Conservation (phyloP, 495 filamentous ascomycete genomes). For the Staphylotrichum tortipilum region DNA sequence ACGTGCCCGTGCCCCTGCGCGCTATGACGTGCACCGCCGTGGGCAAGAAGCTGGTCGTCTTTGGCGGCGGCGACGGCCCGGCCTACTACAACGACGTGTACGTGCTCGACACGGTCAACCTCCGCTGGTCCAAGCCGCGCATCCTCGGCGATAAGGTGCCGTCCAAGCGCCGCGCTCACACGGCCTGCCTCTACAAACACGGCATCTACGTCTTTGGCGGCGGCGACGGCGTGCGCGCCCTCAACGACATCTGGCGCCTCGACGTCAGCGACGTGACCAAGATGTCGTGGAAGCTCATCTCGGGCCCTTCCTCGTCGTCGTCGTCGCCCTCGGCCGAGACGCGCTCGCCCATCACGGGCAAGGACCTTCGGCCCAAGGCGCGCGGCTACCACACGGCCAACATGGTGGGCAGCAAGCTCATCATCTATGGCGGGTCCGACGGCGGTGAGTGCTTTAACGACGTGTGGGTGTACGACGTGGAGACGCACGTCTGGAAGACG, state of each 20-base stretch:
- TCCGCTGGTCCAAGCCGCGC: conserved; percentile 49
- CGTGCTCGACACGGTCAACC: conserved; percentile 56
- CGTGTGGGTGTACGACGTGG: conserved; percentile 61
- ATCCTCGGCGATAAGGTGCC: conserved; percentile 45
- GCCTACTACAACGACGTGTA: conserved; percentile 63
- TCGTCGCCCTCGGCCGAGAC: conserved; percentile 16
- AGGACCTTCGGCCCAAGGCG: conserved; percentile 44
- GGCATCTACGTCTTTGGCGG: conserved; percentile 61
- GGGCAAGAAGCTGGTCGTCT: conserved; percentile 56
- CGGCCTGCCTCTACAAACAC: conserved; percentile 56
- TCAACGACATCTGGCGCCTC: conserved; percentile 60
- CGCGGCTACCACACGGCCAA: conserved; percentile 61
- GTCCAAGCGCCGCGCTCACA: conserved; percentile 52
- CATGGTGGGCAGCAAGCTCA: conserved; percentile 59
- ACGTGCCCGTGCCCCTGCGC: conserved; percentile 51
- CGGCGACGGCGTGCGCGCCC: conserved; percentile 54
- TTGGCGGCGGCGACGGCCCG: conserved; percentile 57
- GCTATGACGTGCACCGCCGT: conserved; percentile 62
- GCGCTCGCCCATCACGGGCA: conserved; percentile 7
- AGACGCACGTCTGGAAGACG: conserved; percentile 43
- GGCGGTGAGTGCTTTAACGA: conserved; percentile 60
- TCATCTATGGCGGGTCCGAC: conserved; percentile 58
- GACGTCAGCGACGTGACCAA: conserved; percentile 54
- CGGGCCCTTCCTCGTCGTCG: too few species aligned
- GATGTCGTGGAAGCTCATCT: conserved; percentile 55